Evolutionary conservation across 495 filamentous ascomycete species (phyloP).

Genomic region (Lophiostoma macrostomum): DNA sequence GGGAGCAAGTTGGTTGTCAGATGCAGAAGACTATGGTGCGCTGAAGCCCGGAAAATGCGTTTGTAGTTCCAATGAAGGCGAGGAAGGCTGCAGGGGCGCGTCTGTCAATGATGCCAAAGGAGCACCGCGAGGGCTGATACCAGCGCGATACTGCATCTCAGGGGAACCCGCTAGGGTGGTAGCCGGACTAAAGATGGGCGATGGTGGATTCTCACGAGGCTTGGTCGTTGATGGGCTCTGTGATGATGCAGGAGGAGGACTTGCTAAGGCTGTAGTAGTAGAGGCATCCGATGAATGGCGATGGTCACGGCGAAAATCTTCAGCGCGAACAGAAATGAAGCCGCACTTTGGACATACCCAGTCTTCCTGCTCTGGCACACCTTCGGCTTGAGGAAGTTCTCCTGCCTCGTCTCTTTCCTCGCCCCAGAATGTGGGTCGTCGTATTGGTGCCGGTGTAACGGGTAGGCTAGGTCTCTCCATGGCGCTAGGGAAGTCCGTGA

Average conservation of each 20-base stretch:
- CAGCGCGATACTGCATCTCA: background rate
- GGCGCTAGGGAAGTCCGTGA: slow-evolving; percentile 85
- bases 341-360: slow-evolving; percentile 75
- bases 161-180: background rate
- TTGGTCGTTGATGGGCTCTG: slow-evolving; percentile 3
- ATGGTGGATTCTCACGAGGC: background rate
- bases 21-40: slow-evolving; percentile 3
- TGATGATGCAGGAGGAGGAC: slow-evolving; percentile 7
- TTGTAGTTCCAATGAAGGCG: too few species aligned
- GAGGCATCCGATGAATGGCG: slow-evolving; percentile 18
- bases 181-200: background rate
- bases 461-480: slow-evolving; percentile 83
- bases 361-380: slow-evolving; percentile 77
- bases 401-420: slow-evolving; percentile 52
- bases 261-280: slow-evolving; percentile 17
- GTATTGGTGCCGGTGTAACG: slow-evolving; percentile 79
- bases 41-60: slow-evolving; percentile 9
- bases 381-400: slow-evolving; percentile 68
- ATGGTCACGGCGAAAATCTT: slow-evolving; percentile 23
- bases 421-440: slow-evolving; percentile 53
- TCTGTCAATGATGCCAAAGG: slow-evolving; percentile 33
- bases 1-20: slow-evolving; percentile 14
- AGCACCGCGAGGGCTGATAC: slow-evolving; percentile 29
- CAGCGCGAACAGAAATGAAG: slow-evolving; percentile 28
- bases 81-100: slow-evolving; percentile 15